These are phyloP conservation scores for Chrysosporium queenslandicum DNA, from an alignment of 2,329 filamentous ascomycete species.

Conservation along the genomic window DNA sequence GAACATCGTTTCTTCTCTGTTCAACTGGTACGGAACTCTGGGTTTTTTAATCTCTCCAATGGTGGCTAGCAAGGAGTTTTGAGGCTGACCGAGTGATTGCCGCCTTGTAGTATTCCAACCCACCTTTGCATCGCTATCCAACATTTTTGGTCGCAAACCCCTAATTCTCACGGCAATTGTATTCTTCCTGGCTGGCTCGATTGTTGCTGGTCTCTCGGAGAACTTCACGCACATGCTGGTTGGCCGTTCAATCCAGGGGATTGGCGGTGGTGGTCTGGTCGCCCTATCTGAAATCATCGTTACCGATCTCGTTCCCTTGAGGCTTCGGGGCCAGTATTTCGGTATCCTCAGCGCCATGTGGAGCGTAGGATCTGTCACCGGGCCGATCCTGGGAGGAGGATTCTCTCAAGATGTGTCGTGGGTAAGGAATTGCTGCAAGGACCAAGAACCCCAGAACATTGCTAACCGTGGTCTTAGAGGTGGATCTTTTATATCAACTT, in stretches of 20 bases:
- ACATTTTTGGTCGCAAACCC: slow-evolving; percentile 40
- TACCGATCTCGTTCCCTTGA: slow-evolving; percentile 37
- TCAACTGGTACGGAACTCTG: slow-evolving; percentile 38
- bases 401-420: slow-evolving; percentile 33
- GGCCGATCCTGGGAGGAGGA: slow-evolving; percentile 36
- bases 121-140: slow-evolving; percentile 38
- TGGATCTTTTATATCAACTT: slow-evolving; percentile 60
- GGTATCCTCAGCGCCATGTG: slow-evolving; percentile 34
- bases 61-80: too few relatives aligned
- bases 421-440: slow-evolving; percentile 21
- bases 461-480: slow-evolving; percentile 32
- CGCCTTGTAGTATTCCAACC: slow-evolving; percentile 40
- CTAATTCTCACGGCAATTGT: slow-evolving; percentile 32
- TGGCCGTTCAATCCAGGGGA: slow-evolving; percentile 37
- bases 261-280: slow-evolving; percentile 39
- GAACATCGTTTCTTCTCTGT: slow-evolving; percentile 57
- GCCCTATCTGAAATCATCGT: slow-evolving; percentile 36
- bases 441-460: neutral
- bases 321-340: slow-evolving; percentile 33
- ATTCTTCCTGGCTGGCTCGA: slow-evolving; percentile 38
- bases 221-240: slow-evolving; percentile 39
- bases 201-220: slow-evolving; percentile 35
- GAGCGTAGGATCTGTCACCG: slow-evolving; percentile 33
- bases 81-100: neutral
- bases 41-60: too few relatives aligned